Base-by-base conservation (phyloP, 441 rosid genomes). In the Gossypium gossypioides region DNA sequence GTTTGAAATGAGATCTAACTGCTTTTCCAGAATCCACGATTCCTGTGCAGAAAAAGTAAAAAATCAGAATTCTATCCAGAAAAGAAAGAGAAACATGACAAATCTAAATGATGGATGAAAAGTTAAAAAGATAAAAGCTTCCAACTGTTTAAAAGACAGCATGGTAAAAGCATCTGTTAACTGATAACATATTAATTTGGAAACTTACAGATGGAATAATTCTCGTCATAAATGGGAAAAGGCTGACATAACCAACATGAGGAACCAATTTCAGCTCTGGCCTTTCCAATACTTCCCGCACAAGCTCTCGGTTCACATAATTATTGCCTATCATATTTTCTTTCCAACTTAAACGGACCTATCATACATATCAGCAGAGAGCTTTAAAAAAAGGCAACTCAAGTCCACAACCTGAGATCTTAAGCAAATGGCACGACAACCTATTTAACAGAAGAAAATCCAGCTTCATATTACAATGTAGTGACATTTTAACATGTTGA, bases 281-380 rank as follows among this genome's bases (percentile, higher is more conserved):
- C 76, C 37, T 83, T 73, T 81, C 96, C 48, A 79, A 29, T 57
- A 84, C 96, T 76, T 91, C 94, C 65, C 92, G 87, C 42, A 93
- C 87, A 76, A 93, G 88, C 83, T 96, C 96, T 66, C 91, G 82
- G 59, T 81, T 79, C 27, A 70, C 72, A 73, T 96, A 74, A 76
- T 85, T 78, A 71, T 86, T 90, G 74, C 80, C 94, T 32, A 65
- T 62, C 29, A 21, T 50, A n/a, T 76, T 82, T 81, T 88, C 96
- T 85, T 87, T 93, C 97, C 97, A 91, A 75, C 83, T 80, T 72
- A 96, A 82, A 72, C 89, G 91, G 71, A 96, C 97, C 99, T 96
- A 72, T 4, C 60, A 86, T 67, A 70, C 75, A 64, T 63, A 65
- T 66, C 75, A 16, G 55, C 25, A 63, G 71, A 29, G 6, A 54